Conservation (phyloP, 495 filamentous ascomycete species). For the Trichocladium antarcticum region DNA sequence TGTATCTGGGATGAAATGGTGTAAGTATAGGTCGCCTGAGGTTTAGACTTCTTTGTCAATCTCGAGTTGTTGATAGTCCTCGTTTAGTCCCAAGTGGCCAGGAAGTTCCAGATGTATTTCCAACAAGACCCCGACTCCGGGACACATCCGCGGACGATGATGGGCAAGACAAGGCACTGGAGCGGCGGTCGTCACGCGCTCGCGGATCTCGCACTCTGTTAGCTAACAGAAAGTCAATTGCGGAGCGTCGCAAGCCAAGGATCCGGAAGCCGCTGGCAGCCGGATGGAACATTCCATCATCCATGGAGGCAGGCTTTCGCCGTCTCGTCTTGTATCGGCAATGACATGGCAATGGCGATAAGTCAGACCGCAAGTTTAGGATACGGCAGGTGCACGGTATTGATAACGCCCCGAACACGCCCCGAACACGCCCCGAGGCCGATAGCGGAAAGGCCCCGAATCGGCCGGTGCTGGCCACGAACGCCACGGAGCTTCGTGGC, state of each 20-base stretch:
- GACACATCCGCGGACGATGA: background rate
- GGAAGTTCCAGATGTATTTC: background rate
- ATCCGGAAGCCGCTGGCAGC: slow-evolving; percentile 10
- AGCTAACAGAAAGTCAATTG: slow-evolving; percentile 26
- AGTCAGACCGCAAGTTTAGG: too few relatives aligned
- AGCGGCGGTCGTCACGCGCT: slow-evolving; percentile 18
- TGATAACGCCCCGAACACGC: too few relatives aligned
- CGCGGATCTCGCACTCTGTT: slow-evolving; percentile 14
- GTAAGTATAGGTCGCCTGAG: background rate
- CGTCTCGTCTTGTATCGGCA: background rate
- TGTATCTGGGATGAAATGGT: background rate
- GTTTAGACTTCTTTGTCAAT: background rate
- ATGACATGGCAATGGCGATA: too few relatives aligned
- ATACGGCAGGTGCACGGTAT: too few relatives aligned
- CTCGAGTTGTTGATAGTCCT: background rate
- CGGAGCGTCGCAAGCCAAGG: slow-evolving; percentile 20
- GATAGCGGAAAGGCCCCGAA: too few relatives aligned
- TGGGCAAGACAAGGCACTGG: slow-evolving; percentile 9
- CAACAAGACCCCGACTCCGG: background rate
- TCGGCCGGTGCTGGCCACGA: too few relatives aligned
- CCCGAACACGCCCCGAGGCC: too few relatives aligned
- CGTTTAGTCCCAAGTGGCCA: background rate
- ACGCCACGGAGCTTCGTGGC: too few relatives aligned
- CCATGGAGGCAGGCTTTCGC: too few relatives aligned
- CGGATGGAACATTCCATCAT: background rate